Evolutionary conservation across 306 rosid genomes (phyloP), one percentile per base, ranked within the genome.

Genomic region (Dryas drummondii): DNA sequence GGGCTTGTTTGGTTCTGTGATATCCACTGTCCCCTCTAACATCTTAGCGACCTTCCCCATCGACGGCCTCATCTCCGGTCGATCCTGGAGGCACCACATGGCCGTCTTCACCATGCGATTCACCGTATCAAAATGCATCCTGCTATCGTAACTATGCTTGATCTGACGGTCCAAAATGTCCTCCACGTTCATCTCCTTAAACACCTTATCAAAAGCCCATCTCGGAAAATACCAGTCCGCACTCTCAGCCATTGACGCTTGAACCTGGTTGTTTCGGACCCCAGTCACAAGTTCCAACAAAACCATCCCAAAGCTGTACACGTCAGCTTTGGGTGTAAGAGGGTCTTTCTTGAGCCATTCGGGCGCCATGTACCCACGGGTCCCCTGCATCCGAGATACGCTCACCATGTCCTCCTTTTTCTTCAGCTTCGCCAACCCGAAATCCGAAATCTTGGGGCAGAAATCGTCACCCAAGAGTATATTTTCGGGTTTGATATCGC

Each of bases 31-130:
- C 68, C 97, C 97, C 84, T 94, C 98, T 50, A 94, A 46, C 97
- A 94, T 90, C 90, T 91, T 94, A n/a, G 97, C 96, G 14, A 90
- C 97, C 48, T 94, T 90, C 7, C 98, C 98, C 98, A 94, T 94
- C 1, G 98, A 79, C 13, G 97, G 98, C 79, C 98, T 86, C 79
- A 69, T 64, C 78, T 94, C 97, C 52, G 96, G 96, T 51, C 87
- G 84, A 37, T 86, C 90, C 15, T 94, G 97, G 16, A 94, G 84
- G 79, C 98, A 94, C 98, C 98, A 91, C 93, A 94, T 91, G 0
- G 98, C 91, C 13, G 98, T 91, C 81, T 86, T 84, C 9, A 94
- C 90, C 98, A 94, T 94, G 9, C 97, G 86, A 60, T 91, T 85
- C 37, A 94, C 89, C 85, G 88, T 69, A 0, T 84, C 90, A 53